Conservation (phyloP, 1,284 basidiomycete species). For the Fomitopsis pinicola region DNA sequence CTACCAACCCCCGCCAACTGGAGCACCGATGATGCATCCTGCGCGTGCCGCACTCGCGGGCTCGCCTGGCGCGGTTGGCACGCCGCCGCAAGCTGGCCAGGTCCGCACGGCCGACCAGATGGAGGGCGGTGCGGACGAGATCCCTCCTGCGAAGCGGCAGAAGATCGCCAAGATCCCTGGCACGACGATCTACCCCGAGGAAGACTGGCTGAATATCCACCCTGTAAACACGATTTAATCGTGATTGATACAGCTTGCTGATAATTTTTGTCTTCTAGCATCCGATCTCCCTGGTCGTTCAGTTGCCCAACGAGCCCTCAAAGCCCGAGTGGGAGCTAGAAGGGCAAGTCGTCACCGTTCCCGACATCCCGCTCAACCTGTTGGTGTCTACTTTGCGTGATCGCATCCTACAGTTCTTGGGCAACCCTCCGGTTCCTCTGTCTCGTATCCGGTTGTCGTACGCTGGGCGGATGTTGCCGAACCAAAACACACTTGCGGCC, state of each 20-base stretch:
- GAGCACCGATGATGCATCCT: conserved; percentile 26
- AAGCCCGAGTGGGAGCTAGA: conserved; percentile 92
- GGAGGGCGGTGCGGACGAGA: conserved; percentile 57
- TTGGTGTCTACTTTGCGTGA: conserved; percentile 86
- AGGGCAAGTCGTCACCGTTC: conserved; percentile 70
- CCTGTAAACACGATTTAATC: conserved; percentile 45
- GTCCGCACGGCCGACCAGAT: conserved; percentile 77
- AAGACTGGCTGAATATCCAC: conserved; percentile 87
- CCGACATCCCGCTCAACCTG: conserved; percentile 77
- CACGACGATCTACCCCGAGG: conserved; percentile 76
- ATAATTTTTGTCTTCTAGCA: conserved; percentile 41
- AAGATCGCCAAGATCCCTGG: conserved; percentile 78
- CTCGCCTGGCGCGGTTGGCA: conserved; percentile 27
- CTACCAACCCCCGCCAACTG: conserved; percentile 58
- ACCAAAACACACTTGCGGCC: conserved; percentile 76
- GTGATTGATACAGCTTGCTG: not conserved
- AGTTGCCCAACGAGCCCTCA: conserved; percentile 74
- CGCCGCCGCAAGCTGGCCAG: conserved; percentile 52
- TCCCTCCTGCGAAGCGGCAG: conserved; percentile 79
- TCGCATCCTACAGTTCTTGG: conserved; percentile 73
- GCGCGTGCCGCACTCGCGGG: conserved; percentile 34
- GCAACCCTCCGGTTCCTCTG: conserved; percentile 54
- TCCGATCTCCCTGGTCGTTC: conserved; percentile 79
- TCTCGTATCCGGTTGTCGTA: conserved; percentile 78
- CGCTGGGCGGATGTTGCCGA: conserved; percentile 80